Base-by-base conservation (phyloP, 345 rosid genomes). In the Triadica sebifera region DNA sequence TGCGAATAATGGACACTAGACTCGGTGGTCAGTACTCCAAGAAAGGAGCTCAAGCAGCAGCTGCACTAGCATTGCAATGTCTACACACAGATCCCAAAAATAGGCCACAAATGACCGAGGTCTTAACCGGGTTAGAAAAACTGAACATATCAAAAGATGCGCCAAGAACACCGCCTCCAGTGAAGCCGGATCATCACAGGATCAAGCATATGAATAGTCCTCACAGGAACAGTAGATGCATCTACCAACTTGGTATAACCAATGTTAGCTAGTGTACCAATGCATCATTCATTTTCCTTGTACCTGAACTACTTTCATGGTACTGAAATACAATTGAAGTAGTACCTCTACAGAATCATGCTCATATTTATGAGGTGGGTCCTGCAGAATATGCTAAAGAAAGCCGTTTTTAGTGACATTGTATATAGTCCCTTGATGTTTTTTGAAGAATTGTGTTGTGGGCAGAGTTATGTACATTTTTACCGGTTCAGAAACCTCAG, bases 21-120 rank as follows among this genome's bases (percentile, higher is more conserved):
- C 84, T 93, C 72, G 92, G 86, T 4, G 98, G 96, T 57, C 97
- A 91, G 78, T 93, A 93, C 86, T 86, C 93, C 58, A 89, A 87
- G 83, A 90, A 89, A 85, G 94, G 77, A 63, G 97, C 96, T 11
- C 89, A 89, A 73, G 89, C 86, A 59, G 88, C 87, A 11, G 88
- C 96, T 25, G 83, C 90, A 61, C 80, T 93, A 37, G 94, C 96
- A 6, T 83, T 90, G 78, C 91, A 87, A 52, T 93, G 97, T 79
- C 83, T 93, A 29, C 75, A 81, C 37, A 59, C 79, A 2, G 97
- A 91, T 75, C 88, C 89, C 39, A 91, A 79, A 79, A 79, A 75
- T 65, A 77, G 97, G 78, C 97, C 98, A 34, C 41, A 61, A 6
- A 93, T 93, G 98, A 34, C 47, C 15, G 86, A 87, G 59, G 89